Evolutionary conservation across 257 asterid species (phyloP).

Genomic region (Penstemon barbatus): DNA sequence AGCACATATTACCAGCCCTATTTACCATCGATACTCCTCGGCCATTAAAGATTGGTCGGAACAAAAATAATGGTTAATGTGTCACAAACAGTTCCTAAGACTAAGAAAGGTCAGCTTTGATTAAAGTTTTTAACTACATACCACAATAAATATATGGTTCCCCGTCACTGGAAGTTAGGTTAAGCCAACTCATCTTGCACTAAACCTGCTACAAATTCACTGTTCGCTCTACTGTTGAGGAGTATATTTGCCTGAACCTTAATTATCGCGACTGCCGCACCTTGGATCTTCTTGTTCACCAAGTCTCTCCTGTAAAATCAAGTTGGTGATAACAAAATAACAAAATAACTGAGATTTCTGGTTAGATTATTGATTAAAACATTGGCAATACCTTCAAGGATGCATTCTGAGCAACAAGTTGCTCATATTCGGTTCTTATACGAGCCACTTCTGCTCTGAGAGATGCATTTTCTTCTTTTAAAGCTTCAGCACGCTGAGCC

Average conservation of each 20-base stretch:
- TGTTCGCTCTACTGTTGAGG: conserved; percentile 31
- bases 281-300: conserved; percentile 60
- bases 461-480: conserved; percentile 78
- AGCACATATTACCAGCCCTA: background rate
- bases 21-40: conserved; percentile 8
- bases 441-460: conserved; percentile 82
- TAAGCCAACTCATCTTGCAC: conserved; percentile 33
- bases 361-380: background rate
- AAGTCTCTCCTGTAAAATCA: conserved; percentile 61
- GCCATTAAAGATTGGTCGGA: conserved; percentile 25
- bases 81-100: conserved; percentile 19
- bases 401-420: conserved; percentile 73
- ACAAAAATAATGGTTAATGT: background rate
- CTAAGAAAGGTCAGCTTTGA: conserved; percentile 35
- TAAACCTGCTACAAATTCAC: conserved; percentile 28
- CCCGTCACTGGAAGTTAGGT: conserved; percentile 47
- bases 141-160: conserved; percentile 31
- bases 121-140: conserved; percentile 32
- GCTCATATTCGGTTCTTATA: conserved; percentile 69
- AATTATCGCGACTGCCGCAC: conserved; percentile 33
- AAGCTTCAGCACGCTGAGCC: conserved; percentile 76
- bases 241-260: conserved; percentile 23
- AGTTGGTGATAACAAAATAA: background rate
- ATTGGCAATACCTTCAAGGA: conserved; percentile 72
- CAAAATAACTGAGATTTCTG: background rate